Evolutionary conservation across 139 green algal species (phyloP), one percentile per base, ranked within the genome.

Genomic region (Coelastrella sp.): DNA sequence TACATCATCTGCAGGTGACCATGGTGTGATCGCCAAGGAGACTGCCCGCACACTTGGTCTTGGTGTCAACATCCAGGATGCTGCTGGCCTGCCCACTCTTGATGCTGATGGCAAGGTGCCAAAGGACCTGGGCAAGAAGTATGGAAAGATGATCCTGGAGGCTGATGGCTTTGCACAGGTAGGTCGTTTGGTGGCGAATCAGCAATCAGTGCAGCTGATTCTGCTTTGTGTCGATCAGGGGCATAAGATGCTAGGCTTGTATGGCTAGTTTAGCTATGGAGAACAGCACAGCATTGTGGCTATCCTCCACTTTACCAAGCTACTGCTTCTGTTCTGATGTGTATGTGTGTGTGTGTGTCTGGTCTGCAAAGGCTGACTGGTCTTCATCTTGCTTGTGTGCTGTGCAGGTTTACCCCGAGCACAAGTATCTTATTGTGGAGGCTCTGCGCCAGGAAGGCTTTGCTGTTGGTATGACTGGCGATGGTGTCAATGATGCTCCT

Each of bases 401-500:
- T 65, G 59, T 90, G 24, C 87, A 91, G 87, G 87, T 91, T 17
- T 91, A 91, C 87, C 87, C 87, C 20, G 87, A 91, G 87, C 87
- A 91, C 87, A 91, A 91, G 94, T 97, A 95, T 93, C 92, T 95
- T 78, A 97, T 98, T 27, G 96, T 98, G 24, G 93, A 96, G 91
- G 92, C 94, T n/a, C 95, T 98, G 82, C 92, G 92, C 78, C 92
- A 96, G 90, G 68, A 84, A 56, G 96, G 96, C 87, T 96, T 96
- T 91, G 94, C 93, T n/a, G 89, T 93, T 57, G 96, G 95, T 85
- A 98, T 98, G 96, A 99, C 97, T 7, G 97, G 97, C 58, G 97
- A 99, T 88, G 97, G 97, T 63, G 97, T 99, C 57, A 99, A 99
- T 91, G 97, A 98, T 89, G 97, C 96, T 0, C 96, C 96, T 10